Evolutionary conservation across 2,329 filamentous ascomycete species (phyloP).

Genomic region (Alternaria longipes): DNA sequence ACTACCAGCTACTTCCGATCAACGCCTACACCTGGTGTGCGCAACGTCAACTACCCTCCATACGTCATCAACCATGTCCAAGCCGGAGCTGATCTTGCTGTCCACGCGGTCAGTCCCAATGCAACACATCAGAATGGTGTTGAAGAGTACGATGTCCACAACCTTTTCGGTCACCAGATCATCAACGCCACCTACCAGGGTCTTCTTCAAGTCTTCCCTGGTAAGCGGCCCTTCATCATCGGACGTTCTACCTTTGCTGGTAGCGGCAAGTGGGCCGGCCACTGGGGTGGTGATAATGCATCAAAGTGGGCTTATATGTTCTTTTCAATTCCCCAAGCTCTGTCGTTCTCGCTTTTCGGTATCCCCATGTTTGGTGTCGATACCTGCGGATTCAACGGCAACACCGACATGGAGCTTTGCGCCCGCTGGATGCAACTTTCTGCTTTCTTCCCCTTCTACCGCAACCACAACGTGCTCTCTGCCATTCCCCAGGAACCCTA

Average conservation of each 20-base stretch:
- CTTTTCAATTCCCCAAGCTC: conserved; percentile 78
- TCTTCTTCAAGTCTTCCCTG: conserved; percentile 69
- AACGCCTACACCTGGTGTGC: conserved; percentile 68
- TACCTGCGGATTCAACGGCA: conserved; percentile 73
- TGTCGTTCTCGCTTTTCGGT: conserved; percentile 77
- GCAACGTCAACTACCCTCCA: conserved; percentile 76
- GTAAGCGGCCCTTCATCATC: conserved; percentile 83
- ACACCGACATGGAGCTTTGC: conserved; percentile 74
- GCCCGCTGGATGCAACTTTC: conserved; percentile 76
- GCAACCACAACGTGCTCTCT: conserved; percentile 75
- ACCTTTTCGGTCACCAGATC: conserved; percentile 73
- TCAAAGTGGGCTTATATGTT: conserved; percentile 78
- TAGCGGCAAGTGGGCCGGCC: conserved; percentile 76
- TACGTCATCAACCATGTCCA: conserved; percentile 79
- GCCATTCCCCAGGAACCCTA: conserved; percentile 76
- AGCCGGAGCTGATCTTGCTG: conserved; percentile 69
- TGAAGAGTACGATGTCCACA: conserved; percentile 84
- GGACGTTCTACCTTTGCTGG: conserved; percentile 83
- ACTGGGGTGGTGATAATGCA: conserved; percentile 80
- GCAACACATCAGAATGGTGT: conserved; percentile 78
- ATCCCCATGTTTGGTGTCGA: conserved; percentile 76
- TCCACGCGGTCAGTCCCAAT: conserved; percentile 78
- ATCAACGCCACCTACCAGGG: conserved; percentile 79
- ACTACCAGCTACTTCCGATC: conserved; percentile 63
- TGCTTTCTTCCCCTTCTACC: conserved; percentile 81